A percentile compares a stretch with the other conserved stretches of the same genome.
These are phyloP conservation scores for Aspergillus nanangensis DNA, from an alignment of 495 filamentous ascomycete species.

Conservation along the genomic window DNA sequence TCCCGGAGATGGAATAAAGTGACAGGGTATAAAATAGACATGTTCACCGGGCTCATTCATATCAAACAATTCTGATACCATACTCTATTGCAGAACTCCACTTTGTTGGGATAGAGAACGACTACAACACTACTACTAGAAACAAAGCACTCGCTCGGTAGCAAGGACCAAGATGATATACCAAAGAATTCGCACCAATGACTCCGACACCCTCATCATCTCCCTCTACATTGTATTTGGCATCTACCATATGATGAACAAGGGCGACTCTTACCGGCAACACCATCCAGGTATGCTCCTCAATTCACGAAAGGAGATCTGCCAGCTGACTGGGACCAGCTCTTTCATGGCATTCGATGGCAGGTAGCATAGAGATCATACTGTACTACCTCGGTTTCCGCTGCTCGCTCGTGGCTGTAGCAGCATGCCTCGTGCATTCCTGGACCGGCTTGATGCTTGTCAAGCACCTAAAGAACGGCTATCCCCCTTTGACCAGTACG, in stretches of 20 bases:
- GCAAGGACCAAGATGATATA: not conserved
- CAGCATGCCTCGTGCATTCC: constrained; percentile 5
- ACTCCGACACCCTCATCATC: constrained; percentile 3
- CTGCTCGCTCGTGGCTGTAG: constrained; percentile 4
- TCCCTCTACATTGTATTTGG: constrained; percentile 3
- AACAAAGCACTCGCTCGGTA: too few relatives aligned
- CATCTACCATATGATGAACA: constrained; percentile 6
- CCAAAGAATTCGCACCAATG: constrained; percentile 3
- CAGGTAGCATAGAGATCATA: constrained; percentile 1
- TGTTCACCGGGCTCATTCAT: too few relatives aligned
- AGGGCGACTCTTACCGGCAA: not conserved
- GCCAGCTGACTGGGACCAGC: constrained; percentile 1
- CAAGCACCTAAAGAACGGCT: constrained; percentile 8
- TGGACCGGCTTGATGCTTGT: constrained; percentile 2
- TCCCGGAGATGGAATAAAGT: too few relatives aligned
- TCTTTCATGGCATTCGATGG: constrained; percentile 2
- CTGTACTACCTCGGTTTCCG: constrained; percentile 4
- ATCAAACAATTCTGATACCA: too few relatives aligned
- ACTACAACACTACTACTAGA: too few relatives aligned
- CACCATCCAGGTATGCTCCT: not conserved
- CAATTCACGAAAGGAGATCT: not conserved
- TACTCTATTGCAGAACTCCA: too few relatives aligned
- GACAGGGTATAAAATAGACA: too few relatives aligned
- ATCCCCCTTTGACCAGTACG: constrained; percentile 8
- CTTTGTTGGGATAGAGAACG: too few relatives aligned